phyloP scores from a whole-genome alignment of 257 asterid genomes.

The Solanum sitiens region DNA sequence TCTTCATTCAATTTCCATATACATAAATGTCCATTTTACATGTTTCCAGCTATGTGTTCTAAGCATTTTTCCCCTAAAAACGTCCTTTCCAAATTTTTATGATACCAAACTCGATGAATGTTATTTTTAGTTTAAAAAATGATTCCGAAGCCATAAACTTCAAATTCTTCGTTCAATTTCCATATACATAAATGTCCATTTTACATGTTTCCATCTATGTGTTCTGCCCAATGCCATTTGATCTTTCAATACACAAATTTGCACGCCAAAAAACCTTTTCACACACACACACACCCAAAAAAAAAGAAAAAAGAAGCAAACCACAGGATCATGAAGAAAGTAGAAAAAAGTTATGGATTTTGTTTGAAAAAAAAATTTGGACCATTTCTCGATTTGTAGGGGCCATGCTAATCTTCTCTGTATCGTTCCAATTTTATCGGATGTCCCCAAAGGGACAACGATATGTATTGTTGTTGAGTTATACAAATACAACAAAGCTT shows the following conservation, averaged over 20 bases:
- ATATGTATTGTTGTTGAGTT: accelerated
- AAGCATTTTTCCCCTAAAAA: no score
- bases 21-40: background rate
- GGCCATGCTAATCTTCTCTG: constrained; percentile 45
- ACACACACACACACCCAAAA: background rate
- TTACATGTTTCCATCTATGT: background rate
- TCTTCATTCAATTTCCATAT: background rate
- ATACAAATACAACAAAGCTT: background rate
- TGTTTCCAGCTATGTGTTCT: background rate
- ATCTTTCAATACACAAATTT: background rate
- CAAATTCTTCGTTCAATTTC: background rate
- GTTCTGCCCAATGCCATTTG: background rate
- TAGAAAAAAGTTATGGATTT: no score
- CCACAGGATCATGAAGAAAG: no score
- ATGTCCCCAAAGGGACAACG: constrained; percentile 24
- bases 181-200: background rate
- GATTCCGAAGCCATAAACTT: background rate
- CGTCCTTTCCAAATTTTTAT: background rate
- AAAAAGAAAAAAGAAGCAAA: no score
- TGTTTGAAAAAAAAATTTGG: background rate
- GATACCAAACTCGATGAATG: no score
- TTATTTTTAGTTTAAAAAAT: background rate
- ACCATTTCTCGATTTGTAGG: constrained; percentile 4
- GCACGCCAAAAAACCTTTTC: background rate
- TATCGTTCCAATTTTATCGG: constrained; percentile 31